These are phyloP conservation scores for Penicillium soppii DNA, from an alignment of 495 filamentous ascomycete species.

Conservation along the genomic window DNA sequence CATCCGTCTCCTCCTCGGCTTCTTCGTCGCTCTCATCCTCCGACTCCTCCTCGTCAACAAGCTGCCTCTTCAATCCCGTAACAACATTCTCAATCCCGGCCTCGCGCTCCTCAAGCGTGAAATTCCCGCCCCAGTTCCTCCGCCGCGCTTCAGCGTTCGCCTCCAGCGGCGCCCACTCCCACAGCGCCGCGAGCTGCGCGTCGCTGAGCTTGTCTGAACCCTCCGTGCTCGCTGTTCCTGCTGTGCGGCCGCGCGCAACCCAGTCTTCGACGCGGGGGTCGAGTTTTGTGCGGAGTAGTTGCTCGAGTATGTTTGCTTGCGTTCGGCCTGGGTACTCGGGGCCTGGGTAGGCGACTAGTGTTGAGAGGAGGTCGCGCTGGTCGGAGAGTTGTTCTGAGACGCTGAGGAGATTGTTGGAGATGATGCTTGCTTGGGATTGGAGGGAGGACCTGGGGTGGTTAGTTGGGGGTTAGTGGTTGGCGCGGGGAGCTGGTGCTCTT, in stretches of 20 bases:
- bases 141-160: conserved; percentile 50
- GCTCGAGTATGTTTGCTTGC: conserved; percentile 59
- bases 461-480: not conserved
- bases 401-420: conserved; percentile 60
- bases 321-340: conserved; percentile 73
- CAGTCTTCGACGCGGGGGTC: conserved; percentile 72
- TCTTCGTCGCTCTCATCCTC: conserved; percentile 51
- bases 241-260: conserved; percentile 60
- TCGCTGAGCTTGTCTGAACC: conserved; percentile 32
- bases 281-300: conserved; percentile 76
- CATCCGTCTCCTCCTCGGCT: conserved; percentile 52
- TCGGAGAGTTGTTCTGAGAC: conserved; percentile 58
- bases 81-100: conserved; percentile 66
- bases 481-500: conserved; percentile 6
- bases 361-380: conserved; percentile 59
- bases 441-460: conserved; percentile 58
- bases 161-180: conserved; percentile 51
- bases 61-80: conserved; percentile 59
- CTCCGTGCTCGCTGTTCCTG: conserved; percentile 25
- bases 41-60: conserved; percentile 56
- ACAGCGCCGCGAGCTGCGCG: conserved; percentile 40
- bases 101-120: conserved; percentile 67
- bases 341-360: conserved; percentile 67
- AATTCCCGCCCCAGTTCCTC: conserved; percentile 59
- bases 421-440: conserved; percentile 63